These are phyloP conservation scores for Papiliotrema terrestris DNA, from an alignment of 1,284 basidiomycete genomes.

Conservation along the genomic window DNA sequence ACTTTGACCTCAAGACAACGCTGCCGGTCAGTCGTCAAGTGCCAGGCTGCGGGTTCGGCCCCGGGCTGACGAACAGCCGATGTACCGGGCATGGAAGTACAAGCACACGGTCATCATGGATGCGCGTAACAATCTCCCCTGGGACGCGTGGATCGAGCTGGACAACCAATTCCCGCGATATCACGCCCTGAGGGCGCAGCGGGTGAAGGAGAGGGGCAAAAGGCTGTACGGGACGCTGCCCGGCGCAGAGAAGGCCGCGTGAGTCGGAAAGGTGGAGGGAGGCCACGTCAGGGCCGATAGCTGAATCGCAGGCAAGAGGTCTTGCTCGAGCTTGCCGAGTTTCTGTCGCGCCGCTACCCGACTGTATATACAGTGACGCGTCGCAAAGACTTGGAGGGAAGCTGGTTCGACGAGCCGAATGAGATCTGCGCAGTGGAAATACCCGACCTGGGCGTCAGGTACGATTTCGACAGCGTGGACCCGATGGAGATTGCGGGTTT, in stretches of 20 bases:
- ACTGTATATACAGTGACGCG: background rate
- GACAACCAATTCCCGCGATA: background rate
- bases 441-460: background rate
- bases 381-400: background rate
- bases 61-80: background rate
- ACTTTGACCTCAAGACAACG: background rate
- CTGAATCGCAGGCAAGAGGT: background rate
- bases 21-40: background rate
- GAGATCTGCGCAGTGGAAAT: background rate
- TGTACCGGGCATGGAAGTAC: conserved; percentile 2
- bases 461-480: background rate
- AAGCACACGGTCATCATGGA: conserved; percentile 2
- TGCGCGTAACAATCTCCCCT: background rate
- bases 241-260: background rate
- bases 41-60: background rate
- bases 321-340: conserved; percentile 1
- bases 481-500: conserved; percentile 1
- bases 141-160: conserved; percentile 1
- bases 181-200: background rate
- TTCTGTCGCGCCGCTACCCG: background rate
- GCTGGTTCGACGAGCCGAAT: conserved; percentile 5
- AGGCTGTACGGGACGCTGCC: background rate
- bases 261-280: background rate
- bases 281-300: background rate
- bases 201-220: background rate